phyloP scores from a whole-genome alignment of 2,329 filamentous ascomycete genomes.

The Aureobasidium sp. region DNA sequence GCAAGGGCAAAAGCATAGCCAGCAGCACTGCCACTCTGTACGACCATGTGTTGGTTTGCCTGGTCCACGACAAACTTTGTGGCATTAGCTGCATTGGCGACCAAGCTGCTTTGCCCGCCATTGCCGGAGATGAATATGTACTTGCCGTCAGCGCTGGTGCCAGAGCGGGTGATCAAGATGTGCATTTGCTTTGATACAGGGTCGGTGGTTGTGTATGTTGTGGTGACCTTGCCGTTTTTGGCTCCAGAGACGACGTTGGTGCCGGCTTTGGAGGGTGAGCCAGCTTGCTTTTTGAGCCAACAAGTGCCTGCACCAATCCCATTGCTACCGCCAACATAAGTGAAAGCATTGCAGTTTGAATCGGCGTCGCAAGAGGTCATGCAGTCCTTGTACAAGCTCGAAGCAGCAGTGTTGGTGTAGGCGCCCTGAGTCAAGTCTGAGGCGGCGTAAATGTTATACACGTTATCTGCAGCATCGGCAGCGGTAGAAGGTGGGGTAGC shows the following conservation, averaged over 20 bases:
- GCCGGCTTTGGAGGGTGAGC: slow-evolving; percentile 3
- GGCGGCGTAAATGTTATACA: slow-evolving; percentile 10
- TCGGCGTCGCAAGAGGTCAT: slow-evolving; percentile 13
- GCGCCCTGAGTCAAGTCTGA: slow-evolving; percentile 10
- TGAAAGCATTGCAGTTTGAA: slow-evolving; percentile 14
- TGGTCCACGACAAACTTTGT: background rate
- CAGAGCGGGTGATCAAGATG: background rate
- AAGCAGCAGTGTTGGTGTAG: slow-evolving; percentile 10
- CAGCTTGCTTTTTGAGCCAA: slow-evolving; percentile 14
- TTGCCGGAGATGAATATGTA: background rate
- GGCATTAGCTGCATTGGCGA: background rate
- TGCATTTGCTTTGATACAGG: background rate
- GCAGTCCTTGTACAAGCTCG: slow-evolving; percentile 15
- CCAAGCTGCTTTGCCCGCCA: background rate
- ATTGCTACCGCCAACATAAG: slow-evolving; percentile 14
- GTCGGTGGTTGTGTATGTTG: background rate
- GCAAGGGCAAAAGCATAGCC: background rate
- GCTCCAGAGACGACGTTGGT: slow-evolving; percentile 11
- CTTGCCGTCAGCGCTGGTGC: background rate
- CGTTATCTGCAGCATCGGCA: slow-evolving; percentile 8
- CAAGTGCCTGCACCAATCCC: slow-evolving; percentile 13
- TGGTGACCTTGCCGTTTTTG: slow-evolving; percentile 14
- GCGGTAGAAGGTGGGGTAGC: slow-evolving; percentile 4
- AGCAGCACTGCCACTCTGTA: background rate
- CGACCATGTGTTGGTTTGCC: background rate